phyloP scores from a whole-genome alignment of 305 asterid genomes.

The Solanum hybrid region DNA sequence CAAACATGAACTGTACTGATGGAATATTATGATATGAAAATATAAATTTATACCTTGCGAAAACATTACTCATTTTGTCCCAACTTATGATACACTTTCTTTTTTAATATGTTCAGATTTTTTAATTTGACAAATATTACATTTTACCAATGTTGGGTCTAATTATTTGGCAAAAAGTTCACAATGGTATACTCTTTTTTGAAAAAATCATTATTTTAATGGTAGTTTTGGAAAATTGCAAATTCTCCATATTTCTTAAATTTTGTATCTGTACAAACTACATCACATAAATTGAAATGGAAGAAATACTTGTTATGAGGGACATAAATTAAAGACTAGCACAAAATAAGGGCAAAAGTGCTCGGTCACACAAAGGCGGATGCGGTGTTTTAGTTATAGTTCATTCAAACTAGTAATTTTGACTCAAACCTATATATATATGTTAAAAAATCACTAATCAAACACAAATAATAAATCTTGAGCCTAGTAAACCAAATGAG shows the following conservation, averaged over 20 bases:
- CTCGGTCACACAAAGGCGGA: neutral
- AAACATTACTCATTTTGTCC: rapidly evolving
- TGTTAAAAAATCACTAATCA: neutral
- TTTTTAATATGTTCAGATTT: rapidly evolving
- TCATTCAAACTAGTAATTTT: too few species aligned
- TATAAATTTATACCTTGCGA: neutral
- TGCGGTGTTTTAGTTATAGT: neutral
- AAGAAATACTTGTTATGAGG: neutral
- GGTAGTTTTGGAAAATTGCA: neutral
- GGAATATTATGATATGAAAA: neutral
- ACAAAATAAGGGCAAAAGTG: neutral
- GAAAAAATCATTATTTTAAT: too few species aligned
- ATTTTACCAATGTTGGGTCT: neutral
- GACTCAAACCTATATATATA: too few species aligned
- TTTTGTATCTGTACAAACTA: too few species aligned
- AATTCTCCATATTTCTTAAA: neutral
- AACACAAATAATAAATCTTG: too few species aligned
- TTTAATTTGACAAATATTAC: neutral
- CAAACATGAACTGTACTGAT: rapidly evolving
- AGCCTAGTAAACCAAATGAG: neutral
- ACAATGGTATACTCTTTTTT: neutral
- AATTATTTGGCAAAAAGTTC: too few species aligned
- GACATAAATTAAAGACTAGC: neutral
- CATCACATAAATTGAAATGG: neutral
- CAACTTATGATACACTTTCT: neutral